Evolutionary conservation across 805 yeast genomes (phyloP), one percentile per base, ranked within the genome.

Genomic region (Metschnikowia amazonensis): DNA sequence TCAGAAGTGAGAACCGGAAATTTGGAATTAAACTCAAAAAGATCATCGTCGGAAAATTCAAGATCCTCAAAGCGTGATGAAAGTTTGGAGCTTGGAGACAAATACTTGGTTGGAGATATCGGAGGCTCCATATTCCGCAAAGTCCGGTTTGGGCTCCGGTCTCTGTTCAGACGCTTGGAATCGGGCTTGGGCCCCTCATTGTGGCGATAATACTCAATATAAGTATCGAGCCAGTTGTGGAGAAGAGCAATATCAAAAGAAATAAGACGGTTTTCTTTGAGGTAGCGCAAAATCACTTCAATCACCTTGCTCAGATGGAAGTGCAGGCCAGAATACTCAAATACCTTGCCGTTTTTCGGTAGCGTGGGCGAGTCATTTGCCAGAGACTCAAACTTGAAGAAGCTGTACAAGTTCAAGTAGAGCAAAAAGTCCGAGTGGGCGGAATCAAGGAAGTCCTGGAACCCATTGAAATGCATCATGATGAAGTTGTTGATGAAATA

Each of bases 401-500:
- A 70, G 44, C 67, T 66, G 60, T 67, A 70, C 30, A 71, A 61
- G 47, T 71, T 69, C 44, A 71, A 51, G 55, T 71, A 71, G 23
- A 71, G 66, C 45, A 70, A 62, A 50, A 71, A 71, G 52, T 71
- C 76, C 39, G 57, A 60, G 45, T 63, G 70, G 43, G 58, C 62
- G 11, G 60, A 53, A 43, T 63, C 66, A 37, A 71, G 66, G 46
- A 71, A 71, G 36, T 58, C 55, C 48, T 66, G 70, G 47, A 71
- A 71, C 4, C 76, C 76, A 43, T 63, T 59, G 57, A 67, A 71
- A 48, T 70, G 72, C 39, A 69, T 43, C 70, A 71, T 67, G 42
- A 71, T 64, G 48, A 69, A 67, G 47, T 69, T 66, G 50, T 68
- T 71, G 37, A 71, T 66, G 51, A 68, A 70, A 51, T 70, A 71